phyloP scores from a whole-genome alignment of 2,329 filamentous ascomycete genomes.

The Colletotrichum filicis region DNA sequence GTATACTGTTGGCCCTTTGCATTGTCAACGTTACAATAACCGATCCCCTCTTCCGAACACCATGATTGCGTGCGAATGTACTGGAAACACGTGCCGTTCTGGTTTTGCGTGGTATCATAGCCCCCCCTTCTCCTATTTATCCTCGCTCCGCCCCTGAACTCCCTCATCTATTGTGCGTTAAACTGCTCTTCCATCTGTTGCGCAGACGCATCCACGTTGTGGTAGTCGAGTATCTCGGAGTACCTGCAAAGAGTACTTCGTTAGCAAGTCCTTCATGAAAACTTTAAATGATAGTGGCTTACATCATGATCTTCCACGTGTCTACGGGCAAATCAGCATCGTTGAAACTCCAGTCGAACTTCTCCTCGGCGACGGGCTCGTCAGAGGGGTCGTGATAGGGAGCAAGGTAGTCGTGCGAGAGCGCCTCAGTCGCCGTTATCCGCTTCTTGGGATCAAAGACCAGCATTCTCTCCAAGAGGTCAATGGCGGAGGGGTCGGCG shows the following conservation, averaged over 20 bases:
- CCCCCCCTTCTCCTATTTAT: slow-evolving; percentile 26
- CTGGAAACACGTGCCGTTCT: slow-evolving; percentile 33
- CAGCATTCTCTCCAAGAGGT: slow-evolving; percentile 94
- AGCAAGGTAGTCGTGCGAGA: slow-evolving; percentile 92
- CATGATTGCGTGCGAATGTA: slow-evolving; percentile 36
- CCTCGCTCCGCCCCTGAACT: slow-evolving; percentile 9
- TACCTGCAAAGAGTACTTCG: slow-evolving; percentile 71
- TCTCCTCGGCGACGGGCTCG: slow-evolving; percentile 94
- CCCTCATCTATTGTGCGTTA: slow-evolving; percentile 47
- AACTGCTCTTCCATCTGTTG: slow-evolving; percentile 46
- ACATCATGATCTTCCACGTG: slow-evolving; percentile 99
- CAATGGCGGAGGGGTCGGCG: slow-evolving; percentile 86
- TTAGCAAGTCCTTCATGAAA: neutral
- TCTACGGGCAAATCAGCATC: slow-evolving; percentile 97
- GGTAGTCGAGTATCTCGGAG: slow-evolving; percentile 98
- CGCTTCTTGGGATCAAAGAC: slow-evolving; percentile 99
- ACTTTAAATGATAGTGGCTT: slow-evolving; percentile 48
- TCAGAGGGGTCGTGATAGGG: slow-evolving; percentile 98
- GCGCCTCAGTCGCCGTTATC: slow-evolving; percentile 85
- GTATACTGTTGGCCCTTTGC: slow-evolving; percentile 35
- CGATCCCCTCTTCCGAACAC: slow-evolving; percentile 35
- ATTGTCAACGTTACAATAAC: slow-evolving; percentile 34
- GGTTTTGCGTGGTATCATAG: slow-evolving; percentile 38
- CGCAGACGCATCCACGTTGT: slow-evolving; percentile 79
- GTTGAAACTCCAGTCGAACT: slow-evolving; percentile 99